Percentiles rank a stretch among this genome's conserved stretches.
These are phyloP conservation scores for Neurospora tetraspora DNA, from an alignment of 495 filamentous ascomycete genomes.

Conservation along the genomic window DNA sequence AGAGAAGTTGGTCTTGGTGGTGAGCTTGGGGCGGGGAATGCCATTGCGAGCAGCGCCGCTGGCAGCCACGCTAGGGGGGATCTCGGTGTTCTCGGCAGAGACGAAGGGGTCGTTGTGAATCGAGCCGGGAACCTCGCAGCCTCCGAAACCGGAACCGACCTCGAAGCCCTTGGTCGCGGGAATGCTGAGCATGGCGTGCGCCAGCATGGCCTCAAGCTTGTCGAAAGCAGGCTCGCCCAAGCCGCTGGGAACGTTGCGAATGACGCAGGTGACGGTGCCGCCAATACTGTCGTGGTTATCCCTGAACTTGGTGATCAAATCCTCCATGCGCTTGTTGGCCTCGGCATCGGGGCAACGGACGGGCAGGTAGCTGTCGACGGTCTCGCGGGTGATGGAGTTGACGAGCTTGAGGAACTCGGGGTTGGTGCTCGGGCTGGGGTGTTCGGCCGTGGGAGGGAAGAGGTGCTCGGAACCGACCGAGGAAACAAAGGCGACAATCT, in stretches of 20 bases:
- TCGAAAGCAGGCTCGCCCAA: slow-evolving; percentile 94
- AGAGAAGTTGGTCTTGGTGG: slow-evolving; percentile 91
- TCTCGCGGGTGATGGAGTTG: slow-evolving; percentile 60
- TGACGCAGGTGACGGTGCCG: slow-evolving; percentile 92
- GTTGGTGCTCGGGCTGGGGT: slow-evolving; percentile 68
- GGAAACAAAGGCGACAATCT: slow-evolving; percentile 85
- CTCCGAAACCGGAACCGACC: slow-evolving; percentile 87
- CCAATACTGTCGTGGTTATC: slow-evolving; percentile 87
- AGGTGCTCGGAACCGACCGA: slow-evolving; percentile 77
- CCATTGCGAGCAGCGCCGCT: slow-evolving; percentile 27
- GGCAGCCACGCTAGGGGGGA: slow-evolving; percentile 24
- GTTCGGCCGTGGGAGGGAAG: slow-evolving; percentile 67
- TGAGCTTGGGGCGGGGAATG: slow-evolving; percentile 45
- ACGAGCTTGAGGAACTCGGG: slow-evolving; percentile 73
- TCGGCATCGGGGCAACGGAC: slow-evolving; percentile 73
- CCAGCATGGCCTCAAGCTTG: slow-evolving; percentile 89
- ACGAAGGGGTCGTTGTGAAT: slow-evolving; percentile 91
- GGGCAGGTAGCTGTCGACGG: slow-evolving; percentile 74
- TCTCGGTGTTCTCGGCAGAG: slow-evolving; percentile 31
- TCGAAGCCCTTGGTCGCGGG: slow-evolving; percentile 97
- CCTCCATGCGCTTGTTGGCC: slow-evolving; percentile 60
- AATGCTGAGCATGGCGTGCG: slow-evolving; percentile 94
- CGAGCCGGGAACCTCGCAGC: slow-evolving; percentile 79
- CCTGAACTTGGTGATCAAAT: slow-evolving; percentile 68
- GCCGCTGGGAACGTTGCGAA: slow-evolving; percentile 78